A percentile compares a stretch with the other conserved stretches of the same genome.
Conservation (phyloP, 2,329 filamentous ascomycete species). For the Cadophora malorum region DNA sequence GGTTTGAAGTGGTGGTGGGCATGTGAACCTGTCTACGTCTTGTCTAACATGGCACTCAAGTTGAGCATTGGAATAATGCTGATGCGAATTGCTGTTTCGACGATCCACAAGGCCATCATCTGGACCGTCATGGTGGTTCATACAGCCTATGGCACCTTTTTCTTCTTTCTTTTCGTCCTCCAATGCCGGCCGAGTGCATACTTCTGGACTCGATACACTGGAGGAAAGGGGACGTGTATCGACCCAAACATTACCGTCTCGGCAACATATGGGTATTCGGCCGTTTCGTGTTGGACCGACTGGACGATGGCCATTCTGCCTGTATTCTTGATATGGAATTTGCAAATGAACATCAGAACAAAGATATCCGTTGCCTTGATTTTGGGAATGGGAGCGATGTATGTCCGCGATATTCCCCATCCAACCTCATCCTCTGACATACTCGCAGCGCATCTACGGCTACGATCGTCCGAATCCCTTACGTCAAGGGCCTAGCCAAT, state of each 20-base stretch:
- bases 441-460: slow-evolving; percentile 48
- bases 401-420: slow-evolving; percentile 32
- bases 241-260: slow-evolving; percentile 42
- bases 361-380: slow-evolving; percentile 47
- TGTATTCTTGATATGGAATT: slow-evolving; percentile 50
- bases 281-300: slow-evolving; percentile 49
- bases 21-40: slow-evolving; percentile 49
- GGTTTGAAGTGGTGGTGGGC: slow-evolving; percentile 48
- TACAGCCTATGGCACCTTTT: slow-evolving; percentile 47
- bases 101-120: slow-evolving; percentile 46
- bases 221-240: slow-evolving; percentile 46
- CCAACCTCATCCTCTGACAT: slow-evolving; percentile 20
- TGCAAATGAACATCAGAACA: slow-evolving; percentile 49
- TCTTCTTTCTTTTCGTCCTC: slow-evolving; percentile 48
- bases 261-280: slow-evolving; percentile 49
- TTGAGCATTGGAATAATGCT: slow-evolving; percentile 50
- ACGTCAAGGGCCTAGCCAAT: slow-evolving; percentile 47
- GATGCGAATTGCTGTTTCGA: slow-evolving; percentile 46
- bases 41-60: slow-evolving; percentile 50
- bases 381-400: slow-evolving; percentile 48
- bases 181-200: slow-evolving; percentile 49
- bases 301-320: slow-evolving; percentile 51
- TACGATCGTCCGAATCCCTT: slow-evolving; percentile 52
- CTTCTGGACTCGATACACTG: slow-evolving; percentile 49
- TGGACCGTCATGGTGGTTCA: slow-evolving; percentile 44